Base-by-base conservation (phyloP, 345 rosid species). In the Brassica incana region DNA sequence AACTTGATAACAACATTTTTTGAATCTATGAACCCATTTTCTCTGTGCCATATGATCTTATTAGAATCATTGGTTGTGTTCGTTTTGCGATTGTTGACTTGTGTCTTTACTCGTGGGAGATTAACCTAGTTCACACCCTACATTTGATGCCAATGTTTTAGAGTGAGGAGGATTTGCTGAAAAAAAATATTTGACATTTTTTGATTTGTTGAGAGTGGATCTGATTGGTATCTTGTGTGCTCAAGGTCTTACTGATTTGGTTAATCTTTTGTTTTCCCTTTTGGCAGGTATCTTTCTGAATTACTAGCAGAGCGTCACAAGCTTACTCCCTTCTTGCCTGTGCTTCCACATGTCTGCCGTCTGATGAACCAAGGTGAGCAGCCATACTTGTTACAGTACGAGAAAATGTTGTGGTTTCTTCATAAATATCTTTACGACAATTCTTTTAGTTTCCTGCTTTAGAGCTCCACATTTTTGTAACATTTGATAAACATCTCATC, bases 281-380 rank as follows among this genome's bases (percentile, higher is more conserved):
- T 78, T 77, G 54, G 71, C 90, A 95, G 98, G 80, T 95, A 95
- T 85, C 88, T 95, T 48, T 78, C 88, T 0, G 98, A 90, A 80
- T 85, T 95, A 79, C 78, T 90, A 43, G 97, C 85, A 36, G 98
- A 95, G 86, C 94, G 91, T 63, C 86, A 84, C 52, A 95, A 93
- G 84, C 84, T 95, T 27, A 82, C 71, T 82, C 96, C 95, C 2
- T 93, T 95, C 76, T 16, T 86, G 85, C 86, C 91, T 8, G 91
- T 95, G 67, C 88, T 95, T 30, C 96, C 96, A 68, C 76, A 83
- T 85, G 81, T 86, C 5, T 86, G 78, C 83, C 88, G 94, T 36
- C 82, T 95, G 71, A 81, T 95, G 84, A 93, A 78, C 82, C 97
- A 93, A 83, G 97, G 99, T 93, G 65, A 88, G 93, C 77, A 87